A percentile compares a stretch with the other conserved stretches of the same genome.
Conservation (phyloP, 1,139 yeast species). For the Debaryomycetaceae sp. region DNA sequence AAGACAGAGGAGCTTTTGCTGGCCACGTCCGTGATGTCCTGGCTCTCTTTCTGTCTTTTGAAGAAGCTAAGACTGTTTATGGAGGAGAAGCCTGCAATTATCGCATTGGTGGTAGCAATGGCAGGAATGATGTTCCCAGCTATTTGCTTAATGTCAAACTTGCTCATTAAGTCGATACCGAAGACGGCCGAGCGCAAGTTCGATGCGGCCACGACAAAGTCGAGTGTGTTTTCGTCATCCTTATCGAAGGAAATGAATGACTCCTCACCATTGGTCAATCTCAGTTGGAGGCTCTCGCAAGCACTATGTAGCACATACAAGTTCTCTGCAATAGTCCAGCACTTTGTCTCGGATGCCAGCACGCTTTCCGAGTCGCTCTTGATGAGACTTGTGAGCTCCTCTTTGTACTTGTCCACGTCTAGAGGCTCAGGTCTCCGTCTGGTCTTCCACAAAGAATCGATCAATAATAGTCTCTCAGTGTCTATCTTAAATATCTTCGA, state of each 20-base stretch:
- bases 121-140: constrained; percentile 99
- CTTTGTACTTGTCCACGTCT: constrained; percentile 20
- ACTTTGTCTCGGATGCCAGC: constrained; percentile 51
- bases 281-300: constrained; percentile 44
- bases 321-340: constrained; percentile 66
- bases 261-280: constrained; percentile 42
- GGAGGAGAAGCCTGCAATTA: constrained; percentile 86
- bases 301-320: constrained; percentile 57
- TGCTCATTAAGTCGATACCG: constrained; percentile 67
- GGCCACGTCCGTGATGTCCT: constrained; percentile 14
- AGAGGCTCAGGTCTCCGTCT: constrained; percentile 69
- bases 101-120: constrained; percentile 95
- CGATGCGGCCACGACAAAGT: constrained; percentile 86
- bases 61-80: constrained; percentile 64
- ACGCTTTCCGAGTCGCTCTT: constrained; percentile 13
- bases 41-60: constrained; percentile 17
- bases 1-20: constrained; percentile 50
- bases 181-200: constrained; percentile 77
- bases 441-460: constrained; percentile 78
- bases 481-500: constrained; percentile 62
- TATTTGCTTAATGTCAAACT: constrained; percentile 86
- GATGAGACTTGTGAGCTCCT: constrained; percentile 14
- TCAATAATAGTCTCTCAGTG: constrained; percentile 65
- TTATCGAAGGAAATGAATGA: constrained; percentile 75
- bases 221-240: constrained; percentile 88